Conservation (phyloP, 345 rosid species). For the Adansonia digitata region DNA sequence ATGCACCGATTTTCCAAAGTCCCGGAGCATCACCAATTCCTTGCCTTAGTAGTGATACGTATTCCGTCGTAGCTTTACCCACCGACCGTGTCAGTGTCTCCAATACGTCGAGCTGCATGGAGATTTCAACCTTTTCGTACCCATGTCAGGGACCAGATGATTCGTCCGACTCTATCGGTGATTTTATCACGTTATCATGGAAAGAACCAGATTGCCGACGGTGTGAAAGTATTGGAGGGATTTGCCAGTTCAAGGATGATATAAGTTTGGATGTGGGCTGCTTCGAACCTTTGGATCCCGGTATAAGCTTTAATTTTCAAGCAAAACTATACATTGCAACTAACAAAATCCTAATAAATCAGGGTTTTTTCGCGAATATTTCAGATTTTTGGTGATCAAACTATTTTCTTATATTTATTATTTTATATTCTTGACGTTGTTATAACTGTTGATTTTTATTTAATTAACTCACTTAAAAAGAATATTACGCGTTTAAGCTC, state of each 20-base stretch:
- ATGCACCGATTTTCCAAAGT: background rate
- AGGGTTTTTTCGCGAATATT: too few species aligned
- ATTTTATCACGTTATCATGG: background rate
- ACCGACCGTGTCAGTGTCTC: background rate
- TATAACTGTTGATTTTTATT: too few species aligned
- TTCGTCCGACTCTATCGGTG: background rate
- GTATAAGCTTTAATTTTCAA: background rate
- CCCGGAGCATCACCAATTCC: background rate
- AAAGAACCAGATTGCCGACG: background rate
- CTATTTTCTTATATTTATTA: too few species aligned
- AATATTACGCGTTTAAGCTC: too few species aligned
- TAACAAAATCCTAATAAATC: too few species aligned
- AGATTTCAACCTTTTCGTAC: background rate
- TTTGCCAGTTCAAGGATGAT: background rate
- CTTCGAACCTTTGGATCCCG: background rate
- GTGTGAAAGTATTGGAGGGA: background rate
- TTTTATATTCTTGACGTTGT: too few species aligned
- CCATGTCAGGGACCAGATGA: background rate
- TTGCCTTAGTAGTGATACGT: slow-evolving; percentile 19
- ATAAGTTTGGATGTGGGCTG: background rate
- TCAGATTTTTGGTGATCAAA: too few species aligned
- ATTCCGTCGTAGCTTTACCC: slow-evolving; percentile 8
- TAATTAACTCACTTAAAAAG: too few species aligned
- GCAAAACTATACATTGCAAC: too few species aligned
- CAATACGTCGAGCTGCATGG: background rate